phyloP scores from a whole-genome alignment of 1,139 yeast genomes.

The Candida sp. region DNA sequence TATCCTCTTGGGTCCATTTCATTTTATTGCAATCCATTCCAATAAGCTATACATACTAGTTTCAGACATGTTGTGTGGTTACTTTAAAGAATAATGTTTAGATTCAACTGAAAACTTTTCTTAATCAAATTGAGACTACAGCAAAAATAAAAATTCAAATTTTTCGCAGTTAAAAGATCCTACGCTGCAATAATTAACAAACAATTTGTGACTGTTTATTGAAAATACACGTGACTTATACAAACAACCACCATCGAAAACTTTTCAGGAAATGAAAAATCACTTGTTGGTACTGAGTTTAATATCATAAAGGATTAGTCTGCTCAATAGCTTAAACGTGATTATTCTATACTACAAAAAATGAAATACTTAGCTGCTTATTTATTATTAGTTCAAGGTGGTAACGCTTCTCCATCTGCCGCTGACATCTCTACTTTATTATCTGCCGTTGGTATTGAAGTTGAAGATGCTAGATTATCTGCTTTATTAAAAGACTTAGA shows the following conservation, averaged over 20 bases:
- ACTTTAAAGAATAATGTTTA: background rate
- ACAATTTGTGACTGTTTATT: conserved; percentile 11
- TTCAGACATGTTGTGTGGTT: background rate
- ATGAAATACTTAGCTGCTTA: conserved; percentile 71
- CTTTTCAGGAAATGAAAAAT: background rate
- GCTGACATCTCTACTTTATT: conserved; percentile 86
- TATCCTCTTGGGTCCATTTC: too few species aligned
- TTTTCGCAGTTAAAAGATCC: background rate
- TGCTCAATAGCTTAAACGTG: conserved; percentile 4
- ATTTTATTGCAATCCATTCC: background rate
- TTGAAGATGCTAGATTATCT: conserved; percentile 84
- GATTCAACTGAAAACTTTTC: background rate
- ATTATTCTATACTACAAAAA: conserved; percentile 4
- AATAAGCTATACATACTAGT: background rate
- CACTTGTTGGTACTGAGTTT: background rate
- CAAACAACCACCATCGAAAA: background rate
- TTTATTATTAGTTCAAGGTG: conserved; percentile 66
- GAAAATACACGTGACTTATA: background rate
- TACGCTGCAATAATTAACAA: conserved; percentile 3
- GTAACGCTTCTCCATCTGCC: conserved; percentile 81
- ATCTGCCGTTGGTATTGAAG: conserved; percentile 94
- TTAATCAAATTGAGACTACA: background rate
- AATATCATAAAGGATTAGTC: conserved; percentile 3
- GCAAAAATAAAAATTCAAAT: too few species aligned
- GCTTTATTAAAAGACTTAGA: conserved; percentile 86